phyloP scores from a whole-genome alignment of 768 basidiomycete species.

The Termitomyces sp. region DNA sequence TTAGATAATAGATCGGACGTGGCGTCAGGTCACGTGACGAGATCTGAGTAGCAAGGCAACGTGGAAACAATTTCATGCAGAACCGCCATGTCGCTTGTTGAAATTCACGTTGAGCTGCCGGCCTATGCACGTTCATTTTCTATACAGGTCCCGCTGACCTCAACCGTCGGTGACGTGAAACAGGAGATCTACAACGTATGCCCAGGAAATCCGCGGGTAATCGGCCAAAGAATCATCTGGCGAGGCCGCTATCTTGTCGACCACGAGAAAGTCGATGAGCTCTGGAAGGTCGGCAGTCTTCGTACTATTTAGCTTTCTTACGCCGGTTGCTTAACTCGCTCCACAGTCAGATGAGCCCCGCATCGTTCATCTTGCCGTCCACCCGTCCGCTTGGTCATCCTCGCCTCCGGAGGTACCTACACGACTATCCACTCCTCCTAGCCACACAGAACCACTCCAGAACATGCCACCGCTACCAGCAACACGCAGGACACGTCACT shows the following conservation, averaged over 20 bases:
- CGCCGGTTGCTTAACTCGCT: slow-evolving; percentile 8
- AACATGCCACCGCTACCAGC: slow-evolving; percentile 3
- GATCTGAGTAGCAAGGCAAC: slow-evolving; percentile 10
- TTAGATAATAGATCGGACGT: not conserved
- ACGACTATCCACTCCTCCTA: slow-evolving; percentile 4
- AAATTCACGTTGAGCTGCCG: slow-evolving; percentile 71
- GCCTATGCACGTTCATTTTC: slow-evolving; percentile 63
- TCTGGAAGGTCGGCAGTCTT: slow-evolving; percentile 58
- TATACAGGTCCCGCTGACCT: slow-evolving; percentile 39
- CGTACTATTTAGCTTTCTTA: slow-evolving; percentile 7
- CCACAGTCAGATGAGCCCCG: slow-evolving; percentile 52
- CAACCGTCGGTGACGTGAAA: slow-evolving; percentile 61
- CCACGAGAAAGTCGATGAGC: slow-evolving; percentile 54
- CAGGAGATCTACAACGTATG: slow-evolving; percentile 55
- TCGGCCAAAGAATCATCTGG: slow-evolving; percentile 77
- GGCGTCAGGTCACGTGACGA: slow-evolving; percentile 6
- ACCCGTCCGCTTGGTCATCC: slow-evolving; percentile 68
- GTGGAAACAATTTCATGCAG: slow-evolving; percentile 13
- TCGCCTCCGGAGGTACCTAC: slow-evolving; percentile 36
- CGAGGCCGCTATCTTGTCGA: slow-evolving; percentile 62
- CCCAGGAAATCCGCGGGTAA: slow-evolving; percentile 54
- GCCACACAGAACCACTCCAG: slow-evolving; percentile 1
- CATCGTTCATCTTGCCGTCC: slow-evolving; percentile 72
- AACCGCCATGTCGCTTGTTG: slow-evolving; percentile 33
- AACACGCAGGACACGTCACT: not conserved